Evolutionary conservation across 495 filamentous ascomycete species (phyloP).

Genomic region (Aspergillus ellipticus): DNA sequence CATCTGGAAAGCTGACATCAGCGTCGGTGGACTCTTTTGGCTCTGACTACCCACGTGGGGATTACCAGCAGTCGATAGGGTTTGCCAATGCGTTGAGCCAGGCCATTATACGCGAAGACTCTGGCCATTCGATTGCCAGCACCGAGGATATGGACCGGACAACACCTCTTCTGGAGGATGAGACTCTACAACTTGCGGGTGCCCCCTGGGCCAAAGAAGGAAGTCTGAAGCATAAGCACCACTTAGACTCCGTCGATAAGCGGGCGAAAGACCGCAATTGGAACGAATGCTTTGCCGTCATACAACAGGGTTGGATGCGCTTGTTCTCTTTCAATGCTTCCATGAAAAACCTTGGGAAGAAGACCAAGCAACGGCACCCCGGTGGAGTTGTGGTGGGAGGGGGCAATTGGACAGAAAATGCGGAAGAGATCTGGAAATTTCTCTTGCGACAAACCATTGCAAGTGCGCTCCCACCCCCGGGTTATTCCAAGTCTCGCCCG

Average conservation of each 20-base stretch:
- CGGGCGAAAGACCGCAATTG: constrained; percentile 89
- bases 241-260: constrained; percentile 84
- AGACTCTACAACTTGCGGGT: constrained; percentile 81
- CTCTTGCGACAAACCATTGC: constrained; percentile 89
- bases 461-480: constrained; percentile 81
- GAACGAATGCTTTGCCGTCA: constrained; percentile 95
- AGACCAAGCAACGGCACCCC: constrained; percentile 52
- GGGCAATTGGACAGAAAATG: constrained; percentile 96
- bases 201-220: constrained; percentile 98
- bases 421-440: constrained; percentile 81
- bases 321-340: constrained; percentile 85
- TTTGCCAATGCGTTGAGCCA: constrained; percentile 97
- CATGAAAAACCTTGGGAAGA: constrained; percentile 68
- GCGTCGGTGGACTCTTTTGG: constrained; percentile 87
- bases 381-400: constrained; percentile 77
- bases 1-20: constrained; percentile 81
- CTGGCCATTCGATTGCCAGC: constrained; percentile 50
- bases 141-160: constrained; percentile 50
- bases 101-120: constrained; percentile 92
- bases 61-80: constrained; percentile 93
- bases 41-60: constrained; percentile 71
- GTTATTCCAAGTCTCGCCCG: constrained; percentile 85
- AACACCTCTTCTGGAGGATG: constrained; percentile 81
- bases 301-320: constrained; percentile 93
- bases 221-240: constrained; percentile 92